Conservation (phyloP, 2,329 filamentous ascomycete species). For the Elsinoe batatas region DNA sequence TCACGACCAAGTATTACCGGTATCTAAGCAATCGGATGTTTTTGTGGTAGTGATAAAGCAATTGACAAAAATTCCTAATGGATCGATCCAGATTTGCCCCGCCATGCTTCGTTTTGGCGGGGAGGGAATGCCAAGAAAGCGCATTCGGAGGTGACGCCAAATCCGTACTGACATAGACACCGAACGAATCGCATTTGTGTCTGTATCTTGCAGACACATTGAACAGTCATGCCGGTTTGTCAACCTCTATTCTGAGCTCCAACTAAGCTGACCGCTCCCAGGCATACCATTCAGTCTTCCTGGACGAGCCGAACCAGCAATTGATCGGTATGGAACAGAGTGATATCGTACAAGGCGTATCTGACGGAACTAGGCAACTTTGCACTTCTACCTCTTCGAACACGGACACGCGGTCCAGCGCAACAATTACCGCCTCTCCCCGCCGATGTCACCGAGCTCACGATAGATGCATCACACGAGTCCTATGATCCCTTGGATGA, state of each 20-base stretch:
- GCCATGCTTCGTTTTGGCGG: slow-evolving; percentile 3
- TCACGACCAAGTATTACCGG: not conserved
- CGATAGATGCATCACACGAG: slow-evolving; percentile 70
- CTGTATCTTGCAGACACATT: too few species aligned
- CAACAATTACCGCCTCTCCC: slow-evolving; percentile 61
- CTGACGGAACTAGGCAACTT: slow-evolving; percentile 60
- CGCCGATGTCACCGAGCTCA: slow-evolving; percentile 45
- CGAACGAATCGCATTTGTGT: not conserved
- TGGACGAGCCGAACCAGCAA: slow-evolving; percentile 62
- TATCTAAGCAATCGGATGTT: not conserved
- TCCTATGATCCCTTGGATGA: slow-evolving; percentile 96
- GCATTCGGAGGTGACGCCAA: not conserved
- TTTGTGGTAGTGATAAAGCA: not conserved
- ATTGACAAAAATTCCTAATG: not conserved
- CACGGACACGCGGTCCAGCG: slow-evolving; percentile 88
- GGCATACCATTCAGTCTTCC: slow-evolving; percentile 98
- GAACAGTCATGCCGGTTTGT: slow-evolving; percentile 9
- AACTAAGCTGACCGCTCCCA: slow-evolving; percentile 29
- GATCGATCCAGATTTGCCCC: not conserved
- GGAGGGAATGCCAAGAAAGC: slow-evolving; percentile 4
- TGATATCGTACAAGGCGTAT: not conserved
- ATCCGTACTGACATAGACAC: not conserved
- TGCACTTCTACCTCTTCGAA: slow-evolving; percentile 86
- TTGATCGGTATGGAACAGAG: slow-evolving; percentile 43
- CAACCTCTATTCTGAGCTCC: not conserved